Evolutionary conservation across 768 basidiomycete species (phyloP), one percentile per base, ranked within the genome.

Genomic region (Lepiota subincarnata): DNA sequence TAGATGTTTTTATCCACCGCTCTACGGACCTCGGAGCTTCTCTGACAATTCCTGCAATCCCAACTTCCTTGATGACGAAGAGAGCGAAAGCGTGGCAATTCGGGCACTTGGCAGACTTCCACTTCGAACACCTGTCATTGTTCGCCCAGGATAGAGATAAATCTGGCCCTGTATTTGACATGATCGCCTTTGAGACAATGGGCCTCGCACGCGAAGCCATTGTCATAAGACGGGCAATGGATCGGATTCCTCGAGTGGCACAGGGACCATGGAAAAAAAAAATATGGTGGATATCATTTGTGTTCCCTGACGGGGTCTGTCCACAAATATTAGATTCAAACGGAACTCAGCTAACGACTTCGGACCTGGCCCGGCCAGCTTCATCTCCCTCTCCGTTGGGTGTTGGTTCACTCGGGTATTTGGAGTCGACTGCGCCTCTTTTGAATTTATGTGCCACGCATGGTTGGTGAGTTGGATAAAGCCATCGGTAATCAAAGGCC

Each of bases 151-250:
- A 86, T 53, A 51, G 61, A 4, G 68, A 71, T n/a, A n/a, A 24
- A 66, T 70, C 1, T 92, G 88, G 87, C 57, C 64, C 35, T 62
- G 62, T 10, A 68, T 92, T n/a, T 49, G 83, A 87, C 51, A 78
- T 73, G 55, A 58, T 92, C 45, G 86, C 84, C 10, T 92, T 92
- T 63, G 91, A 92, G 73, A 92, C 89, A 0, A 70, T 92, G 3
- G 87, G 90, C 0, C 70, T 90, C 2, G 62, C 76, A 6, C 69
- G 82, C 34, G 91, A 92, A 64, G 73, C 87, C 3, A 64, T 64
- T 18, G 87, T 86, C 12, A 83, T 92, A 57, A 71, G 87, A 45
- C 68, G 67, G 10, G 87, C 88, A 2, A 77, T 93, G 59, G 62
- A 60, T 1, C 42, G 47, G n/a, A 4, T 68, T 87, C 11, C 60